Base-by-base conservation (phyloP, 495 filamentous ascomycete species). In the Tetracladium setigerum region DNA sequence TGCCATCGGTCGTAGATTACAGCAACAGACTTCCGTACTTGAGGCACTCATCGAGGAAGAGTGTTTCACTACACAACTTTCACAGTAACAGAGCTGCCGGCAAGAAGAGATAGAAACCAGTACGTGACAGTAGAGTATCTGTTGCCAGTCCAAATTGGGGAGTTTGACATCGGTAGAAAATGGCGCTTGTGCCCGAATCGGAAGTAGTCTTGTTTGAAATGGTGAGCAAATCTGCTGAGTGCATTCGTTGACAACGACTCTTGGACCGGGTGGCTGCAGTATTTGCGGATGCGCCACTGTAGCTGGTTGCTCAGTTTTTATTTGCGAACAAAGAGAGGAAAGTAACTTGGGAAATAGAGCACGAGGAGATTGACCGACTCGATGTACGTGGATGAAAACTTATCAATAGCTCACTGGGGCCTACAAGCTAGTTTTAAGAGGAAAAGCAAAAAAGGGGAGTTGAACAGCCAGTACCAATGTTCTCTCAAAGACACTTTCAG, bases 111-210 rank as follows among this genome's bases (percentile, higher is more conserved):
- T 50, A 60, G 63, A 56, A 66, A 64, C 55, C 57, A 60, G 60
- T 56, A 52, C 59, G 64, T 69, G 67, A 72, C 67, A 52, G 63
- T 64, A 65, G 57, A 54, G 60, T 44, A 52, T 58, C 52, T 64
- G 53, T 62, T 57, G 58, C 58, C 55, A 58, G 56, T 56, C 63
- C 63, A 52, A 67, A 58, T 63, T 67, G 67, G 62, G 62, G 61
- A 67, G 67, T 73, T 72, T 70, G 67, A 62, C 61, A 67, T 55
- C 65, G 67, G 50, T 67, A 72, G 71, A 69, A n/a, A 68, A 37
- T 38, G 18, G 49, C 47, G 52, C 48, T 31, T 53, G 36, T 41
- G 48, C 64, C 63, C 63, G 61, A 65, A 67, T 68, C 60, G 69
- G 68, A 64, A 58, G 46, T 54, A 60, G 47, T 64, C 59, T 65